Percentiles rank a stretch among this genome's conserved stretches.
Evolutionary conservation across 2,329 filamentous ascomycete species (phyloP).

Genomic region (Simplicillium sp.): DNA sequence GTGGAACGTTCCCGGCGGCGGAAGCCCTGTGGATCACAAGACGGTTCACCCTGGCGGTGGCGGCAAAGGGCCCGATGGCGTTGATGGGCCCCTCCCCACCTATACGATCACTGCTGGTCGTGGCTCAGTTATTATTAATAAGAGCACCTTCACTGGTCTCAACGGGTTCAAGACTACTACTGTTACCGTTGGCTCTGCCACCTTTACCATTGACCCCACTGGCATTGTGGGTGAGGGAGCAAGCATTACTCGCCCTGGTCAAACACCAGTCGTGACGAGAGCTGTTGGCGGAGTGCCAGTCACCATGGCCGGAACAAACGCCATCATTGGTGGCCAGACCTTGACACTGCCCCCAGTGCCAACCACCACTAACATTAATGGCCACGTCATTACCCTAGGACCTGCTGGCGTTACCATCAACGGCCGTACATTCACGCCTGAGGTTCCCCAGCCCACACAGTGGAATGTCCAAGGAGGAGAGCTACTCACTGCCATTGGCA

Average conservation of each 20-base stretch:
- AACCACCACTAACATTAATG: slow-evolving; percentile 22
- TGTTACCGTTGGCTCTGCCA: slow-evolving; percentile 29
- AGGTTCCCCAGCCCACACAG: slow-evolving; percentile 23
- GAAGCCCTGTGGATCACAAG: slow-evolving; percentile 1
- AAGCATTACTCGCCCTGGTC: slow-evolving; percentile 31
- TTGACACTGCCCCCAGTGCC: slow-evolving; percentile 29
- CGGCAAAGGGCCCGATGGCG: slow-evolving; percentile 2
- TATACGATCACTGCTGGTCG: slow-evolving; percentile 35
- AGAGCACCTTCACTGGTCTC: slow-evolving; percentile 30
- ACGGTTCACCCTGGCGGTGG: slow-evolving; percentile 1
- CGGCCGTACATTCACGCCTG: slow-evolving; percentile 26
- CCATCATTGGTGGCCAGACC: slow-evolving; percentile 30
- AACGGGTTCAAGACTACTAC: slow-evolving; percentile 25
- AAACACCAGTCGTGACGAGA: slow-evolving; percentile 21
- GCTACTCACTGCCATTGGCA: slow-evolving; percentile 33
- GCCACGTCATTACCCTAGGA: slow-evolving; percentile 22
- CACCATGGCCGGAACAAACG: slow-evolving; percentile 28
- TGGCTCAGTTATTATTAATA: slow-evolving; percentile 36
- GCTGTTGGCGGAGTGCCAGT: slow-evolving; percentile 30
- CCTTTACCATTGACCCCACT: slow-evolving; percentile 39
- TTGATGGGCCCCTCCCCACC: slow-evolving; percentile 6
- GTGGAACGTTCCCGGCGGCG: slow-evolving; percentile 2
- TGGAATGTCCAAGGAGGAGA: slow-evolving; percentile 38
- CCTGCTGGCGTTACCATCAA: slow-evolving; percentile 24
- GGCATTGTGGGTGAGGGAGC: slow-evolving; percentile 33